phyloP scores from a whole-genome alignment of 2,329 filamentous ascomycete genomes.

The Fusarium beomiforme region DNA sequence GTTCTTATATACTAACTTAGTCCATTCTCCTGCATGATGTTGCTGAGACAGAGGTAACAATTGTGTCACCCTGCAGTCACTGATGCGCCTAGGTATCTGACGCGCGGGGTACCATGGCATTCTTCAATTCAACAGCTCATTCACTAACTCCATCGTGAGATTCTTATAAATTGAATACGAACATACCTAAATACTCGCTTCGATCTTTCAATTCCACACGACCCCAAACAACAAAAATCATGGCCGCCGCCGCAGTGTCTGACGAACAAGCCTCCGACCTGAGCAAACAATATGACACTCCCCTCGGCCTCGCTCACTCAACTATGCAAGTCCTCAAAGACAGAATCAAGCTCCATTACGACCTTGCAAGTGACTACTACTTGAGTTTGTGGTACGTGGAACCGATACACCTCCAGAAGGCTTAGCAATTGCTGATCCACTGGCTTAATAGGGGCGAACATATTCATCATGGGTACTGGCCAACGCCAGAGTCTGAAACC shows the following conservation, averaged over 20 bases:
- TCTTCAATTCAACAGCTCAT: not conserved
- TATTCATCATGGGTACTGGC: slow-evolving; percentile 72
- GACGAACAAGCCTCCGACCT: slow-evolving; percentile 47
- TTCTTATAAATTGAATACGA: not conserved
- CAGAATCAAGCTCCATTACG: slow-evolving; percentile 69
- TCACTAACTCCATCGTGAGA: not conserved
- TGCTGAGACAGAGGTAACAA: not conserved
- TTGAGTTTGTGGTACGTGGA: slow-evolving; percentile 64
- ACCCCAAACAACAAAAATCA: not conserved
- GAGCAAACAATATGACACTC: slow-evolving; percentile 58
- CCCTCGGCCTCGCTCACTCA: slow-evolving; percentile 55
- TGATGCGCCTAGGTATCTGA: not conserved
- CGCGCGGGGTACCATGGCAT: slow-evolving; percentile 24
- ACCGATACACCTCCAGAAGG: not conserved
- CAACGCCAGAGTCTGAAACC: slow-evolving; percentile 54
- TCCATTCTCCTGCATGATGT: not conserved
- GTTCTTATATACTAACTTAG: not conserved
- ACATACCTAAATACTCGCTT: not conserved
- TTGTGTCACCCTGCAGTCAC: slow-evolving; percentile 24
- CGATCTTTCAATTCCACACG: not conserved
- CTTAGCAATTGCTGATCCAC: not conserved
- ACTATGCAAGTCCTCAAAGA: slow-evolving; percentile 64
- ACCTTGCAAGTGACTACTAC: slow-evolving; percentile 70
- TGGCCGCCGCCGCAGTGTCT: slow-evolving; percentile 19
- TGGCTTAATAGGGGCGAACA: slow-evolving; percentile 63